Conservation (phyloP, 2,329 filamentous ascomycete species). For the Xylariaceae sp. region DNA sequence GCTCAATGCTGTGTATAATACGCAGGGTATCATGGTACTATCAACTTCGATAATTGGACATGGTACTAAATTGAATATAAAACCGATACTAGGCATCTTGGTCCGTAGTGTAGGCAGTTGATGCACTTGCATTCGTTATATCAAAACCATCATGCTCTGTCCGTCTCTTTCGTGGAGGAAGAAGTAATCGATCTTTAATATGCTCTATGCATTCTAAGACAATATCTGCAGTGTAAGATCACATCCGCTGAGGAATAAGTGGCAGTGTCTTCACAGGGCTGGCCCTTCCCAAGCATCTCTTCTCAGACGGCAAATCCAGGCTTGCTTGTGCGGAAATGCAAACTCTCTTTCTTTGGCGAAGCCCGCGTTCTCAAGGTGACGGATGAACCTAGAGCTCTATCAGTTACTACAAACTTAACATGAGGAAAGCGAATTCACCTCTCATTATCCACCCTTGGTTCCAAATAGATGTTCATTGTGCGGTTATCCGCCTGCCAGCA, state of each 20-base stretch:
- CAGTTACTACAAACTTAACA: conserved; percentile 2
- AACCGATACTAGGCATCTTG: too few species aligned
- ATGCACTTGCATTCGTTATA: too few species aligned
- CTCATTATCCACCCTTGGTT: conserved; percentile 88
- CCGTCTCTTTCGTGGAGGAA: too few species aligned
- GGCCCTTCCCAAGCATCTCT: conserved; percentile 83
- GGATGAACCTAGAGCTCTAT: conserved; percentile 60
- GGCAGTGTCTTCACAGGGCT: conserved; percentile 45
- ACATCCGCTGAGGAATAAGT: background rate
- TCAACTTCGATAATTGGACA: too few species aligned
- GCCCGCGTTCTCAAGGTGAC: conserved; percentile 73
- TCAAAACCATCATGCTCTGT: too few species aligned
- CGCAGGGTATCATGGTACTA: too few species aligned
- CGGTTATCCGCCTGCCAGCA: conserved; percentile 77
- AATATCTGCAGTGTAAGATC: background rate
- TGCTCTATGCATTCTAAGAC: too few species aligned
- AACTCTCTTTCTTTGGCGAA: conserved; percentile 90
- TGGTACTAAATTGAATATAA: too few species aligned
- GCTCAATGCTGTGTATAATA: too few species aligned
- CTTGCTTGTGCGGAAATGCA: conserved; percentile 89
- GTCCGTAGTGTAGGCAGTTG: too few species aligned
- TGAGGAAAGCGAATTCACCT: conserved; percentile 63
- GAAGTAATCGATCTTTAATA: too few species aligned
- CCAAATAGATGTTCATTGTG: conserved; percentile 82
- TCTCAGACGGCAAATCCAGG: conserved; percentile 80